Evolutionary conservation across 139 green algal species (phyloP).

Genomic region (Trebouxia sp.): DNA sequence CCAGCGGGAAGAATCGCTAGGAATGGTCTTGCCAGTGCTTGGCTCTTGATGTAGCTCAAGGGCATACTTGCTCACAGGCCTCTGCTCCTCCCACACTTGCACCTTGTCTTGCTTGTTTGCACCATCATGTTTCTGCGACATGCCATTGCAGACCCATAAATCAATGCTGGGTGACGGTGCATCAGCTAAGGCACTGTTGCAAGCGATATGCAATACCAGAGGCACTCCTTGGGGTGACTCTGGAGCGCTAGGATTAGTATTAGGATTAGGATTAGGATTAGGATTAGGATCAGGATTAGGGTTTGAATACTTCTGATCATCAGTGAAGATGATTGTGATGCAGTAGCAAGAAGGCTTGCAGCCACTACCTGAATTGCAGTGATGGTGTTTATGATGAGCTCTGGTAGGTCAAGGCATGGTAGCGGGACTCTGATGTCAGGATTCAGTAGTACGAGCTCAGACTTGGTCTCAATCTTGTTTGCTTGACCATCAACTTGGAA

Average conservation of each 20-base stretch:
- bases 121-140: slow-evolving; percentile 78
- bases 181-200: too few relatives aligned
- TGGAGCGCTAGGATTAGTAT: too few relatives aligned
- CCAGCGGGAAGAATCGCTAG: slow-evolving; percentile 82
- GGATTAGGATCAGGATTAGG: too few relatives aligned
- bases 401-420: slow-evolving; percentile 78
- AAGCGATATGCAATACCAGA: too few relatives aligned
- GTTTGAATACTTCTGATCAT: too few relatives aligned
- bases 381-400: slow-evolving; percentile 72
- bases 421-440: slow-evolving; percentile 53
- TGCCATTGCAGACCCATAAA: too few relatives aligned
- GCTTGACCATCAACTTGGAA: slow-evolving; percentile 51
- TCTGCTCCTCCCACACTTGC: slow-evolving; percentile 82
- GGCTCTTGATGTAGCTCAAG: slow-evolving; percentile 78
- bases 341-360: neutral
- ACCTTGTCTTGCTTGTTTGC: slow-evolving; percentile 62
- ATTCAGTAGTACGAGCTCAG: slow-evolving; percentile 52
- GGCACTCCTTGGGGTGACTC: too few relatives aligned
- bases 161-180: too few relatives aligned
- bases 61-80: slow-evolving; percentile 84
- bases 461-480: slow-evolving; percentile 48
- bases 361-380: slow-evolving; percentile 50
- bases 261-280: too few relatives aligned
- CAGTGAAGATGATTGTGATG: too few relatives aligned
- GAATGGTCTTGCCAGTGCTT: slow-evolving; percentile 52